Evolutionary conservation across 1,284 basidiomycete genomes (phyloP), one percentile per base, ranked within the genome.

Genomic region (Boletus chippewaensis): DNA sequence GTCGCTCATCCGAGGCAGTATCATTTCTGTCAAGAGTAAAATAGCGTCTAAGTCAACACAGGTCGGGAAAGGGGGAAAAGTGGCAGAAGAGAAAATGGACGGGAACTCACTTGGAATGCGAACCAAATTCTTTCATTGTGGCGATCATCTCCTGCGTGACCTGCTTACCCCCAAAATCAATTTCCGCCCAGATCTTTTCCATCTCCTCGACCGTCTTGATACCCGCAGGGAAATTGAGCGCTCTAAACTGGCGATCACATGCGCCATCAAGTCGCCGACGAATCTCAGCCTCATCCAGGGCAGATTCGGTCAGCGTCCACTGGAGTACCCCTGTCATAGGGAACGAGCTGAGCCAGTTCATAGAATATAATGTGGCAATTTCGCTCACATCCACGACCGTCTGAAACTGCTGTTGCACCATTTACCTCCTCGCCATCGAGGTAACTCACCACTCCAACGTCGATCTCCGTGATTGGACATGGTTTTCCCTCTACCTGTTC

Each of bases 291-390:
- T 65, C 61, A 5, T 64, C 54, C 1, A 61, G 55, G 3, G 70
- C 59, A 11, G 74, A 66, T 29, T 68, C 71, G 0, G 65, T 65
- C 42, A 84, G 61, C 28, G 69, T 64, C 71, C 75, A 87, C n/a
- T 75, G 71, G 15, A 80, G 51, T 2, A 71, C 69, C 83, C 84
- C 85, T 87, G 50, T 42, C 26, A 31, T 18, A 18, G 11, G 29
- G 11, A 52, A 39, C 43, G 46, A 20, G 15, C 10, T 47, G 38
- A 52, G 41, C 8, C 2, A 32, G 4, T 24, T 15, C 5, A n/a
- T 8, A 9, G 5, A 32, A 7, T 40, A 12, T 13, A 40, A 15
- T 5, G 3, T 9, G 31, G 29, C 7, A n/a, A 34, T 22, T 22
- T 35, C 16, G 67, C 74, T 54, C 56, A 80, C 80, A 81, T 53